A percentile compares a stretch with the other conserved stretches of the same genome.
phyloP scores from a whole-genome alignment of 1,284 basidiomycete genomes.

The Wolfiporia cocos region DNA sequence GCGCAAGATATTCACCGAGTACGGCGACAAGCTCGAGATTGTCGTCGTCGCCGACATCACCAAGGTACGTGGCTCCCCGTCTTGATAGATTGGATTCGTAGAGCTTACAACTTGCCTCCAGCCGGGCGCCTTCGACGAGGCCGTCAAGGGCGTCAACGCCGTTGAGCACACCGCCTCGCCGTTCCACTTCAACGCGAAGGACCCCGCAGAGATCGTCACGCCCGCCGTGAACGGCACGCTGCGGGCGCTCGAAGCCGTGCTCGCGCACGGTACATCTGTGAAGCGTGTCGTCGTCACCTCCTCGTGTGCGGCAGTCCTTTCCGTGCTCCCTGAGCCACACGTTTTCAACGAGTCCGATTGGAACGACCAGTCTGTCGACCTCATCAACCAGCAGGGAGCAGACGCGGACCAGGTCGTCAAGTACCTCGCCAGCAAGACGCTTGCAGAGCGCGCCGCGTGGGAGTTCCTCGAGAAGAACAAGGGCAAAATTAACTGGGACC shows the following conservation, averaged over 20 bases:
- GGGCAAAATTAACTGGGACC: constrained; percentile 39
- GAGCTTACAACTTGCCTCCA: too few species aligned
- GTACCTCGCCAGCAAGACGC: constrained; percentile 57
- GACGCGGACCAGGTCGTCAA: constrained; percentile 35
- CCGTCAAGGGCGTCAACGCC: constrained; percentile 33
- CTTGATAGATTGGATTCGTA: not conserved
- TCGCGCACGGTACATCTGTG: constrained; percentile 23
- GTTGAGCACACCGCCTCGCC: constrained; percentile 41
- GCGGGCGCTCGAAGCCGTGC: constrained; percentile 10
- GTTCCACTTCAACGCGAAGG: too few species aligned
- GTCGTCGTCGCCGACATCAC: constrained; percentile 10
- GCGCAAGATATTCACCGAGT: constrained; percentile 29
- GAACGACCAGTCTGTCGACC: constrained; percentile 49
- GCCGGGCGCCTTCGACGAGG: constrained; percentile 32
- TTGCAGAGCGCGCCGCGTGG: constrained; percentile 57
- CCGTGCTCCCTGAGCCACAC: constrained; percentile 14
- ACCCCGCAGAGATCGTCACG: constrained; percentile 25
- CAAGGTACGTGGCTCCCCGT: not conserved
- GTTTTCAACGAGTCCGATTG: constrained; percentile 47
- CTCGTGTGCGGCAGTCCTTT: constrained; percentile 44
- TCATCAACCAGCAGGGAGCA: constrained; percentile 45
- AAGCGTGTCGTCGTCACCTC: constrained; percentile 61
- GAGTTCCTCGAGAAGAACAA: too few species aligned
- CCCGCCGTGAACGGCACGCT: constrained; percentile 19
- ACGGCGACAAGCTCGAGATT: constrained; percentile 20